Evolutionary conservation across 805 yeast species (phyloP), one percentile per base, ranked within the genome.

Genomic region (Starmerella sirachaensis): DNA sequence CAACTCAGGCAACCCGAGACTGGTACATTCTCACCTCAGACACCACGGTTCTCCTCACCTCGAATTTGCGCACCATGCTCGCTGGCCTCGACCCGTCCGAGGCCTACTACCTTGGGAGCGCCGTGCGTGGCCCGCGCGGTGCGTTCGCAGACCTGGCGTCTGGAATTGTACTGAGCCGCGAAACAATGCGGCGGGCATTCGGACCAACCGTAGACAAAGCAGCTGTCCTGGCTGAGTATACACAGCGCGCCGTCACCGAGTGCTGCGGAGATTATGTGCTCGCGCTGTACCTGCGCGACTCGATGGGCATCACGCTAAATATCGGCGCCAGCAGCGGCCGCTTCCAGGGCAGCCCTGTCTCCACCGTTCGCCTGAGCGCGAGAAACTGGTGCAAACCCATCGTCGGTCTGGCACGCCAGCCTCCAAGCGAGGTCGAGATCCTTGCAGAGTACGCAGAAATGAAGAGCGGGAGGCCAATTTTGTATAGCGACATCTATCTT

Each of bases 381-480:
- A 31, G 35, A 13, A 48, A 49, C 34, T 55, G 59, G 59, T 55
- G 59, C 35, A 18, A 34, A 12, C 52, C 48, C 18, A 40, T 55
- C 10, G 46, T 39, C n/a, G 40, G 56, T 7, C 35, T 51, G 29
- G 51, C 48, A 30, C 40, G 38, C 19, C 46, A 51, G 13, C 25
- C 43, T 11, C 44, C 48, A 20, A 37, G 49, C 5, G 53, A 51
- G n/a, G 40, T 41, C 16, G 49, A 46, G 35, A 31, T 44, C 10
- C 41, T 53, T 5, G 47, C 46, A 37, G 52, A 49, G 30, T 55
- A 53, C 36, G 46, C 46, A 23, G 21, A 31, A 5, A 28, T 44
- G 28, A 48, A 47, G 31, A 33, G 23, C 6, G 31, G 27, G 14
- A 41, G 31, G 11, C 37, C 33, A 8, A 38, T 54, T 14, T 25